Evolutionary conservation across 83 land plant species (phyloP), one percentile per base, ranked within the genome.

Genomic region (Picea abies): DNA sequence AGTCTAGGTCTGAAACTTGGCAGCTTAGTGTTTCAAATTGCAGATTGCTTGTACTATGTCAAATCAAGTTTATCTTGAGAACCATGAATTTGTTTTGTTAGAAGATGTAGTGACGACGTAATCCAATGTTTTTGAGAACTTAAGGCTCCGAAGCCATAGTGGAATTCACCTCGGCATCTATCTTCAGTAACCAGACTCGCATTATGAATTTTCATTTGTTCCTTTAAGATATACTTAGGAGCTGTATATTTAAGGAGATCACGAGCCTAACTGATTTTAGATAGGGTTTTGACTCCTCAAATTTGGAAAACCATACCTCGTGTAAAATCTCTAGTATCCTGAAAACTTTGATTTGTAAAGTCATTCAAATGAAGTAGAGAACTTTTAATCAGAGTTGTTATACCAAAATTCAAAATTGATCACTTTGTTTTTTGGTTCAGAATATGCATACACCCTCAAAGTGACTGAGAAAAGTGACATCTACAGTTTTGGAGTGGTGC

Each of bases 401-500:
- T 12, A 22, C 37, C 9, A 7, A 1, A 44, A 44, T 8, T 44
- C 49, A 44, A 44, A 72, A 37, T 72, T 72, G 11, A 41, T 72
- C 12, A 1, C n/a, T 37, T 72, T 72, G 22, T 19, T 19, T n/a
- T 12, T 39, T 72, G 76, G 9, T 19, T 20, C 78, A 80, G 85
- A 84, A 41, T 84, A 76, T 60, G 82, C 77, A 66, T 58, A 80
- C 60, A 39, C 82, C 19, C 62, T 69, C 35, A 80, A 23, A 14
- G 82, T 84, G 65, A 71, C 22, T 26, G 85, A 80, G 78, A 84
- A 84, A 35, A 71, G 63, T 22, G 85, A 84, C 49, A 82, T 84
- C 8, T 84, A 80, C 52, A 84, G 85, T 82, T 84, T 84, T 76
- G 82, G 85, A 9, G 85, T 84, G 58, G 85, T 84, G 58, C 82